Conservation (phyloP, 2,329 filamentous ascomycete species). For the Bipolaris sorokiniana region DNA sequence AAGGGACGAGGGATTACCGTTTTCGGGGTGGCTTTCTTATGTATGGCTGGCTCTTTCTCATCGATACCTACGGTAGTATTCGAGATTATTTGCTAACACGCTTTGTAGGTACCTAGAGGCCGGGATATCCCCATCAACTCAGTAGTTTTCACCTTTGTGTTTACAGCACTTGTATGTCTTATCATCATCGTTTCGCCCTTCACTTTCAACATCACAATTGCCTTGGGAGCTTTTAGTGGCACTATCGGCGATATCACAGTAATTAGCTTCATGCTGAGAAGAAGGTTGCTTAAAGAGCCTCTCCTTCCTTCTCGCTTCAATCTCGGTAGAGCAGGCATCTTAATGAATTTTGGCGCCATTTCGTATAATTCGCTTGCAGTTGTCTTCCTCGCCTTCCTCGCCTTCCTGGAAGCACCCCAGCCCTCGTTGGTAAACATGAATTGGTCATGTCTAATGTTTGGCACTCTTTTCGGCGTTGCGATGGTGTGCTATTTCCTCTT, state of each 20-base stretch:
- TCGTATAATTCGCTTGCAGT: conserved; percentile 49
- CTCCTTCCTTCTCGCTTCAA: conserved; percentile 54
- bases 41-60: conserved; percentile 12
- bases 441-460: conserved; percentile 53
- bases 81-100: neutral
- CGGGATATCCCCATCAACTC: conserved; percentile 34
- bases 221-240: conserved; percentile 10
- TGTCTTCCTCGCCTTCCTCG: conserved; percentile 52
- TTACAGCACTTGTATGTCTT: conserved; percentile 27
- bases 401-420: conserved; percentile 46
- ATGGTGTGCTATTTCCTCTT: conserved; percentile 49
- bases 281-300: conserved; percentile 50
- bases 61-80: neutral
- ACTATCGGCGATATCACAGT: conserved; percentile 41
- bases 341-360: conserved; percentile 50
- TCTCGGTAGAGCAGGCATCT: conserved; percentile 52
- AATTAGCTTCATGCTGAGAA: conserved; percentile 54
- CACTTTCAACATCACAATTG: conserved; percentile 30
- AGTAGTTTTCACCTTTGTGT: conserved; percentile 21
- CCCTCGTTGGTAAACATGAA: conserved; percentile 49
- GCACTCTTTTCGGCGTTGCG: conserved; percentile 49
- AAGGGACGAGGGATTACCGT: conserved; percentile 34
- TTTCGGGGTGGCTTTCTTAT: conserved; percentile 17
- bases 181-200: conserved; percentile 35
- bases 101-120: conserved; percentile 16